These are phyloP conservation scores for Morella rubra DNA, from an alignment of 306 rosid species.

Conservation along the genomic window DNA sequence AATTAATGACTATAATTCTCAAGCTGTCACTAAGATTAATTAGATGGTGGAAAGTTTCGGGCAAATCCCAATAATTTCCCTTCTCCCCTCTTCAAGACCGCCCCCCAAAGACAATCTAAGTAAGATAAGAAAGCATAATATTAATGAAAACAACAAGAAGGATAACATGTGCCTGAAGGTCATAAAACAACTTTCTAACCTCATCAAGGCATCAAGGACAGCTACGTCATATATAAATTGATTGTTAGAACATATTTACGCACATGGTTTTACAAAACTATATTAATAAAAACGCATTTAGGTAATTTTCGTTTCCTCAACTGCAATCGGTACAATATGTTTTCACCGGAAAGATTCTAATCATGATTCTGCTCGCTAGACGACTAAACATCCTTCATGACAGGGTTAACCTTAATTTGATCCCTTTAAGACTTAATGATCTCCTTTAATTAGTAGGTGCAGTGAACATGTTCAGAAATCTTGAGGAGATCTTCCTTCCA, in stretches of 20 bases:
- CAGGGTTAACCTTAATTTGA: slow-evolving; percentile 1
- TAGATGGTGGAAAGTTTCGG: not conserved
- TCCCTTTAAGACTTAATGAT: slow-evolving; percentile 4
- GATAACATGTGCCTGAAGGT: not conserved
- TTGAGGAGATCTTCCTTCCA: slow-evolving; percentile 14
- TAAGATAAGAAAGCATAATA: not conserved
- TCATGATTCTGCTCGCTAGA: not conserved
- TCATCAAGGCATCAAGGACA: not conserved
- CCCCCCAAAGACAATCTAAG: too few relatives aligned
- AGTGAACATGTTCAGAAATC: slow-evolving; percentile 18
- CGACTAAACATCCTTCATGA: not conserved
- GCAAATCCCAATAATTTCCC: not conserved
- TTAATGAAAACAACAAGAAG: not conserved
- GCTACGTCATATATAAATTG: not conserved
- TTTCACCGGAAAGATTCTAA: not conserved
- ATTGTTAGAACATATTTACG: too few relatives aligned
- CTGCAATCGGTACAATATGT: not conserved
- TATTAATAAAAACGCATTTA: not conserved
- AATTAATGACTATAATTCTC: not conserved
- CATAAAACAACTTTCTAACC: not conserved
- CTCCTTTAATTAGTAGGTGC: not conserved
- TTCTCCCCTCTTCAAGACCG: not conserved
- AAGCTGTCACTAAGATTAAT: not conserved
- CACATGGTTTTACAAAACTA: too few relatives aligned
- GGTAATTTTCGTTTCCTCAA: slow-evolving; percentile 1